phyloP scores from a whole-genome alignment of 176 grass and related monocot species.

The Musa troglodytarum region DNA sequence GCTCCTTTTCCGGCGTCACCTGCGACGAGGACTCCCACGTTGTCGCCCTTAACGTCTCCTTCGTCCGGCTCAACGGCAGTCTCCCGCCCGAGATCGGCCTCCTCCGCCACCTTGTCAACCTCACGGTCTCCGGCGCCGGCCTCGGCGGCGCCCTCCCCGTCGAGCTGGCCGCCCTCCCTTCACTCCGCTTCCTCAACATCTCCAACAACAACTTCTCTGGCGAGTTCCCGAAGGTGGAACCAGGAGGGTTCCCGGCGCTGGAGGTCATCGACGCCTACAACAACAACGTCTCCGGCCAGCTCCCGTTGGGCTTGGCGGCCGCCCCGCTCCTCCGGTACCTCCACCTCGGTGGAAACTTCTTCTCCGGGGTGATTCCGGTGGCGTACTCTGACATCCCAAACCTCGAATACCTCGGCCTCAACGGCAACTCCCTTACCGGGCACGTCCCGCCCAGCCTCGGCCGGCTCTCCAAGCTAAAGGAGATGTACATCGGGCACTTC shows the following conservation, averaged over 20 bases:
- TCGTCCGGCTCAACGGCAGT: conserved; percentile 30
- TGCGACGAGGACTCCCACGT: conserved; percentile 44
- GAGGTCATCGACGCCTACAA: conserved; percentile 68
- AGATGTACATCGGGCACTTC: conserved; percentile 75
- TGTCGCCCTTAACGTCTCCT: conserved; percentile 48
- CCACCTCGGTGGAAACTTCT: conserved; percentile 86
- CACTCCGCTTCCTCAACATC: conserved; percentile 66
- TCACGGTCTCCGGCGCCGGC: conserved; percentile 58
- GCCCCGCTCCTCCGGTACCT: conserved; percentile 39
- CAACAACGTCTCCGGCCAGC: conserved; percentile 68
- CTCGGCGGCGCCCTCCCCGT: conserved; percentile 28
- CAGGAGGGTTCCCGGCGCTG: conserved; percentile 30
- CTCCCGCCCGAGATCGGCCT: conserved; percentile 38
- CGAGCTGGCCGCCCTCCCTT: conserved; percentile 19
- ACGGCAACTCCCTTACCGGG: conserved; percentile 57
- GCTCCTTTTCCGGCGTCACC: conserved; percentile 54
- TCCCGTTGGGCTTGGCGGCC: conserved; percentile 11
- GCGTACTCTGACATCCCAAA: conserved; percentile 28
- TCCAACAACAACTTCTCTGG: conserved; percentile 72
- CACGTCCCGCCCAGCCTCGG: conserved; percentile 29
- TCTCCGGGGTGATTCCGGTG: conserved; percentile 53
- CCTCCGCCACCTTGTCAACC: conserved; percentile 46
- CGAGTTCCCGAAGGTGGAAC: neutral
- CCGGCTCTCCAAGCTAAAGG: conserved; percentile 11
- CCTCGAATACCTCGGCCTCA: conserved; percentile 76